Conservation (phyloP, 2,329 filamentous ascomycete genomes). For the Aaosphaeria arxii region DNA sequence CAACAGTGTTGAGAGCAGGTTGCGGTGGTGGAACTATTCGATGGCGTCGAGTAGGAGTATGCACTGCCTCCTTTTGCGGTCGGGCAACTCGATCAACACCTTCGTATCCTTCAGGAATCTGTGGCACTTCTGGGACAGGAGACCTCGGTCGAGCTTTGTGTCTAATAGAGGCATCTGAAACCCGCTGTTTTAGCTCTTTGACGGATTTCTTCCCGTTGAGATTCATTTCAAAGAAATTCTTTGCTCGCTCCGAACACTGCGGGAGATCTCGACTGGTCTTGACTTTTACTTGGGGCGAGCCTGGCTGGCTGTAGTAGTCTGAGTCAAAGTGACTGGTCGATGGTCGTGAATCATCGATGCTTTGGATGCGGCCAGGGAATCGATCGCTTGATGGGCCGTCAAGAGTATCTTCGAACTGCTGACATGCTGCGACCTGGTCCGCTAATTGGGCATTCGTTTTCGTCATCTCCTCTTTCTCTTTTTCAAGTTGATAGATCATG, state of each 20-base stretch:
- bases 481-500: constrained; percentile 25
- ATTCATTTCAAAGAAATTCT: constrained; percentile 26
- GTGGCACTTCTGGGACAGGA: constrained; percentile 15
- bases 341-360: constrained; percentile 33
- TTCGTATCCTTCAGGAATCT: constrained; percentile 6
- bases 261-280: constrained; percentile 15
- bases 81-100: neutral
- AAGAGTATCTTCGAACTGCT: neutral
- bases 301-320: constrained; percentile 37
- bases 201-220: constrained; percentile 21
- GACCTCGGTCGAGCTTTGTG: constrained; percentile 9
- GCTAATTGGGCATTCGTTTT: constrained; percentile 21
- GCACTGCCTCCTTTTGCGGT: neutral
- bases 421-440: constrained; percentile 6
- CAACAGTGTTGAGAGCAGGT: neutral
- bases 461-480: constrained; percentile 21
- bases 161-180: constrained; percentile 28
- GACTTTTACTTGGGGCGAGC: constrained; percentile 21
- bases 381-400: neutral
- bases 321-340: constrained; percentile 36
- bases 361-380: constrained; percentile 23
- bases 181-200: constrained; percentile 25
- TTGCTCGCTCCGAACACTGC: constrained; percentile 25
- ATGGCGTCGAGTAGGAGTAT: neutral
- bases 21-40: neutral